phyloP scores from a whole-genome alignment of 1,284 basidiomycete genomes.

The Gomphus sp. region DNA sequence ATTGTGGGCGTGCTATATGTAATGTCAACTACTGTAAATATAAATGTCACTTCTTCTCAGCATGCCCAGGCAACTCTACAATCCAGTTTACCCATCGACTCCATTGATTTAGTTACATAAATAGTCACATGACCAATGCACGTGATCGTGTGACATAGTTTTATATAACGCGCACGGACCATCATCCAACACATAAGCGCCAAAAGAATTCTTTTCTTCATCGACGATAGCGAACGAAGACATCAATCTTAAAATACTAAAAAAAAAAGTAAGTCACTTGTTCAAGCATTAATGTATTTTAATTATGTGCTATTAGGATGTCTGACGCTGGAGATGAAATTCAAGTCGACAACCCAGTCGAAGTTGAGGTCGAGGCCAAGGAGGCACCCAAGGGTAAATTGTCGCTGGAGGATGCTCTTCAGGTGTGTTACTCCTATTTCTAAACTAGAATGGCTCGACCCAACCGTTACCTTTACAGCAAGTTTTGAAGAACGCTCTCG shows the following conservation, averaged over 20 bases:
- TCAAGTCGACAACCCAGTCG: slow-evolving; percentile 62
- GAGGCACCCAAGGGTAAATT: slow-evolving; percentile 92
- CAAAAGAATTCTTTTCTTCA: slow-evolving; percentile 26
- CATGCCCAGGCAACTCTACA: too few species aligned
- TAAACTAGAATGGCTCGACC: neutral
- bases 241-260: slow-evolving; percentile 39
- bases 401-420: slow-evolving; percentile 95
- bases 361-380: slow-evolving; percentile 68
- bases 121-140: too few species aligned
- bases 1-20: too few species aligned
- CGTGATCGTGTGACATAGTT: too few species aligned
- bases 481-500: slow-evolving; percentile 93
- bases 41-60: too few species aligned
- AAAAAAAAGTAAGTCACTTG: slow-evolving; percentile 17
- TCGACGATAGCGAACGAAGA: slow-evolving; percentile 93
- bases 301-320: slow-evolving; percentile 48
- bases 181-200: neutral
- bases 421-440: slow-evolving; percentile 43
- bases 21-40: too few species aligned
- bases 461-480: slow-evolving; percentile 36
- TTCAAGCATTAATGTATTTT: slow-evolving; percentile 10
- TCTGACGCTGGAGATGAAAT: slow-evolving; percentile 99
- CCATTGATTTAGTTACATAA: too few species aligned
- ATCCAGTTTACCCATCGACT: too few species aligned
- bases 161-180: slow-evolving; percentile 6